Percentiles rank a stretch among this genome's conserved stretches.
phyloP scores from a whole-genome alignment of 2,329 filamentous ascomycete genomes.

The Aquanectria penicillioides region DNA sequence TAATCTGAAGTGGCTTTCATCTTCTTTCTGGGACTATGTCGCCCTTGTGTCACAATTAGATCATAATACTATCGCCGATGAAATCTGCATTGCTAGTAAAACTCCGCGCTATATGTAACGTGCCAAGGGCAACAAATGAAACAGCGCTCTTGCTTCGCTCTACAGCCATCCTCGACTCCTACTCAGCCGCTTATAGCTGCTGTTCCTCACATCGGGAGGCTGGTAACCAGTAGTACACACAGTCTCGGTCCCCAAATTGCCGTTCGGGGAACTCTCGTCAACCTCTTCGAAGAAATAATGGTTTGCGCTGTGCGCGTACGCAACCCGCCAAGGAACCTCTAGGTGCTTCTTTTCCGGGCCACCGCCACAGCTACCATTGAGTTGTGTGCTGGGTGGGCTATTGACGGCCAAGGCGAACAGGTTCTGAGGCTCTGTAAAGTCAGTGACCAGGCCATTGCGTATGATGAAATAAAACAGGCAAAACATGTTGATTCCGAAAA shows the following conservation, averaged over 20 bases:
- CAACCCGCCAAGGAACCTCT: constrained; percentile 54
- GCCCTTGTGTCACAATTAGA: too few species aligned
- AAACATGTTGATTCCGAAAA: constrained; percentile 74
- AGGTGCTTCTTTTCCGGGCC: constrained; percentile 49
- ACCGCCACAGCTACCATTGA: constrained; percentile 52
- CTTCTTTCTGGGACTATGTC: too few species aligned
- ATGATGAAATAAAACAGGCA: constrained; percentile 71
- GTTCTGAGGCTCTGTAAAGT: constrained; percentile 82
- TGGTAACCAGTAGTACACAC: constrained; percentile 42
- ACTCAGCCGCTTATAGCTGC: constrained; percentile 45
- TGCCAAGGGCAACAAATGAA: background rate
- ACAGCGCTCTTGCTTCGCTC: background rate
- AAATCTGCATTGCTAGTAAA: too few species aligned
- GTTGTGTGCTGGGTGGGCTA: constrained; percentile 50
- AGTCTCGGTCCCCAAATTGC: constrained; percentile 47
- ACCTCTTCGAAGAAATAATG: constrained; percentile 57
- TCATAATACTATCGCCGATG: too few species aligned
- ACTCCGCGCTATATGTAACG: constrained; percentile 14
- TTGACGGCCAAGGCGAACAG: constrained; percentile 79
- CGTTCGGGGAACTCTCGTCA: constrained; percentile 38
- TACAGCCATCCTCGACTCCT: constrained; percentile 40
- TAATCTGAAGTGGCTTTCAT: too few species aligned
- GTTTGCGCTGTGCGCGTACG: constrained; percentile 49
- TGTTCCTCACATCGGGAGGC: constrained; percentile 19
- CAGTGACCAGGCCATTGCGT: constrained; percentile 71